phyloP scores from a whole-genome alignment of 2,329 filamentous ascomycete species.

The Ophiostoma ulmi region DNA sequence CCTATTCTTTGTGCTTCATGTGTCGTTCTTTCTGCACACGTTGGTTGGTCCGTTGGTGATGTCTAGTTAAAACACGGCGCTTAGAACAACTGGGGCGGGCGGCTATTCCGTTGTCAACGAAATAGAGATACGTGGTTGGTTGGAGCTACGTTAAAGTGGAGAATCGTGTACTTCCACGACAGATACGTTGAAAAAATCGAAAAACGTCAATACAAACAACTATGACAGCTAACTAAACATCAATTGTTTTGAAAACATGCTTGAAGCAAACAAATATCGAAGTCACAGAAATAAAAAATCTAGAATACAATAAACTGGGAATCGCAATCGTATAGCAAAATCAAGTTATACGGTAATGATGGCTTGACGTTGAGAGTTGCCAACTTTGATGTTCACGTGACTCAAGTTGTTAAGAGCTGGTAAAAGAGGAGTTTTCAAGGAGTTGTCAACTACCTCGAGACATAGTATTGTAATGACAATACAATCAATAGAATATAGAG shows the following conservation, averaged over 20 bases:
- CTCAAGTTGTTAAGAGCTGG: background rate
- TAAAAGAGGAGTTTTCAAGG: background rate
- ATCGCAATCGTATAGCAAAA: background rate
- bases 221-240: too few species aligned
- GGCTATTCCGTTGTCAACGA: background rate
- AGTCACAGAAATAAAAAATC: background rate
- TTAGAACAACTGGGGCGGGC: conserved; percentile 8
- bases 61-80: background rate
- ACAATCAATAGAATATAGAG: background rate
- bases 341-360: background rate
- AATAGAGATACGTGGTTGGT: background rate
- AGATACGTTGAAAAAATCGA: background rate
- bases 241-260: background rate
- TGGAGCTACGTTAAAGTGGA: background rate
- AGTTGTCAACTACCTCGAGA: conserved; percentile 1
- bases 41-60: conserved; percentile 6
- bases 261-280: background rate
- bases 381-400: background rate
- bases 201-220: background rate
- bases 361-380: background rate
- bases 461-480: background rate
- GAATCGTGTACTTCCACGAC: background rate
- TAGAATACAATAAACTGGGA: background rate
- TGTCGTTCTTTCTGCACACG: background rate
- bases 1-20: background rate